phyloP scores from a whole-genome alignment of 1,139 yeast genomes.

The Zhuliangozyma blackwelliae region DNA sequence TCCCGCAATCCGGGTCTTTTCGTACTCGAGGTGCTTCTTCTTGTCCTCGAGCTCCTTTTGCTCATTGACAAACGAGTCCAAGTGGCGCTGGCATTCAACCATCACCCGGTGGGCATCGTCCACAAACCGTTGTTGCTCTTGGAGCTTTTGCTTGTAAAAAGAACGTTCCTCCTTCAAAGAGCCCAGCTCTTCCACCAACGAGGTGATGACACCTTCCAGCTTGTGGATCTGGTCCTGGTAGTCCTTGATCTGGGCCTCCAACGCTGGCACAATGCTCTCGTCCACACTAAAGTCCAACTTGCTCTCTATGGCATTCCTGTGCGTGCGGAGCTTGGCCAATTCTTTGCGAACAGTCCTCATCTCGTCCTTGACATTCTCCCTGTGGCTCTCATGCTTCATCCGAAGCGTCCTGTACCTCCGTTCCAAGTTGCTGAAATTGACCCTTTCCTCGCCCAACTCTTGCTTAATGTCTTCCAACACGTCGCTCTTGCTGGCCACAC shows the following conservation, averaged over 20 bases:
- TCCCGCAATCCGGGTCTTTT: slow-evolving; percentile 5
- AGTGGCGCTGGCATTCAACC: slow-evolving; percentile 7
- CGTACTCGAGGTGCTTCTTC: slow-evolving; percentile 12
- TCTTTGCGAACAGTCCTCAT: slow-evolving; percentile 14
- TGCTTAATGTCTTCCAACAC: slow-evolving; percentile 15
- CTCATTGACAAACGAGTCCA: slow-evolving; percentile 1
- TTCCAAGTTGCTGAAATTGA: slow-evolving; percentile 15
- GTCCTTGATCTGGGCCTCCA: slow-evolving; percentile 28
- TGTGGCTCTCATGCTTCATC: slow-evolving; percentile 12
- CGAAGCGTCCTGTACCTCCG: slow-evolving; percentile 13
- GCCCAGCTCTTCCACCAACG: slow-evolving; percentile 22
- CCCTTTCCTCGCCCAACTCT: slow-evolving; percentile 13
- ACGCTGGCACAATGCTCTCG: slow-evolving; percentile 26
- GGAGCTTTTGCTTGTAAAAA: slow-evolving; percentile 3
- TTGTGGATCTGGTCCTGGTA: slow-evolving; percentile 22
- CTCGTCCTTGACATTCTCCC: slow-evolving; percentile 12
- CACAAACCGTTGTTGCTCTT: slow-evolving; percentile 5
- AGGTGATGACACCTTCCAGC: slow-evolving; percentile 23
- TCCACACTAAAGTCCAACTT: slow-evolving; percentile 34
- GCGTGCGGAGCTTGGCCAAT: slow-evolving; percentile 14
- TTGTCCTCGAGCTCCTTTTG: slow-evolving; percentile 8
- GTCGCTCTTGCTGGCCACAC: slow-evolving; percentile 16
- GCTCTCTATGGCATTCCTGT: slow-evolving; percentile 21
- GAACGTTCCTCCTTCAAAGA: too few relatives aligned
- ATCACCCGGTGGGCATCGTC: slow-evolving; percentile 8